Conservation (phyloP, 805 yeast genomes). For the Ogataea zsoltii region DNA sequence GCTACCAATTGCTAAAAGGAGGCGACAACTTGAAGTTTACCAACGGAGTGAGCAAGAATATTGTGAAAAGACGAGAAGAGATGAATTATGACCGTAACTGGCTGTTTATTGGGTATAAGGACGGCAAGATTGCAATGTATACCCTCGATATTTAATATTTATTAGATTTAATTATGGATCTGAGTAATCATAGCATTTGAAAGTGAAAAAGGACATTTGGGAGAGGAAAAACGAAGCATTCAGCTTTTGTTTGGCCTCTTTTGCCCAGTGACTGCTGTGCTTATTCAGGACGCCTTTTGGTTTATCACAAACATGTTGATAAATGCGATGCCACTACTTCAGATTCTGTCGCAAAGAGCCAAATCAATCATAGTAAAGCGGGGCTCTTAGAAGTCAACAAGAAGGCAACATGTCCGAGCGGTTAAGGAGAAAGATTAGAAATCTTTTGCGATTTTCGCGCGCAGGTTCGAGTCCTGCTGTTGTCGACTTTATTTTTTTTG, state of each 20-base stretch:
- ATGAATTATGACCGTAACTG: constrained; percentile 23
- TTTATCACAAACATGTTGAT: no score
- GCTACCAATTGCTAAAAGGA: constrained; percentile 13
- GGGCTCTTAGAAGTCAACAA: no score
- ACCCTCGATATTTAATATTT: constrained; percentile 5
- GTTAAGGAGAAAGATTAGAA: constrained; percentile 60
- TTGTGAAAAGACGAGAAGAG: constrained; percentile 33
- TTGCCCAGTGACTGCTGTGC: no score
- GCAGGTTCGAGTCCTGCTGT: constrained; percentile 64
- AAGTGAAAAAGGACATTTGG: no score
- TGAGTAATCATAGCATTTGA: no score
- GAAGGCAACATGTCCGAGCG: constrained; percentile 56
- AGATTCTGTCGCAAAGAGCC: no score
- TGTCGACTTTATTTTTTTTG: constrained; percentile 38
- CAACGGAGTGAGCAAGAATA: constrained; percentile 36
- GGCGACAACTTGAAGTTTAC: constrained; percentile 16
- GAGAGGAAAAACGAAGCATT: no score
- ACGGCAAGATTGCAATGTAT: constrained; percentile 34
- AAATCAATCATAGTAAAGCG: no score
- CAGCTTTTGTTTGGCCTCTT: no score
- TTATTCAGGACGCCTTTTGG: no score
- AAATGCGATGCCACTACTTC: no score
- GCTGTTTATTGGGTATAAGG: constrained; percentile 35
- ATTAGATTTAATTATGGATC: neutral
- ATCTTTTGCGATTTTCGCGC: constrained; percentile 64